These are phyloP conservation scores for Hymenoscyphus fraxineus DNA, from an alignment of 2,329 filamentous ascomycete species.

Conservation along the genomic window DNA sequence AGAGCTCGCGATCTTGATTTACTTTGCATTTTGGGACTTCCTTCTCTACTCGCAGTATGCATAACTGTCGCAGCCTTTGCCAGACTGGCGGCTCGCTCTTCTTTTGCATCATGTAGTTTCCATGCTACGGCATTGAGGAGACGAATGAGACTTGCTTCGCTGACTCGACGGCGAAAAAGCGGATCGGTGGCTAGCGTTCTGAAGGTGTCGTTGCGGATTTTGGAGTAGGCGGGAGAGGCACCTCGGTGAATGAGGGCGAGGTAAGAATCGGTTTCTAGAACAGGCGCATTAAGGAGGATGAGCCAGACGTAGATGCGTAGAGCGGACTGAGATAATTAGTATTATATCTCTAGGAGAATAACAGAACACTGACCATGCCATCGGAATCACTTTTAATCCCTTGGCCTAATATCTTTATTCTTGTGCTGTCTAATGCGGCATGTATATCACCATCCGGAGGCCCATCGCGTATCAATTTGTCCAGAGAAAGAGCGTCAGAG, in stretches of 20 bases:
- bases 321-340: constrained; percentile 61
- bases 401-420: constrained; percentile 70
- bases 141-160: constrained; percentile 90
- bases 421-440: constrained; percentile 64
- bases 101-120: constrained; percentile 78
- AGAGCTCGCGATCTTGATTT: constrained; percentile 50
- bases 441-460: constrained; percentile 67
- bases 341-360: constrained; percentile 10
- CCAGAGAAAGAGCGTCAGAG: constrained; percentile 60
- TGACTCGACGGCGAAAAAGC: constrained; percentile 92
- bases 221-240: constrained; percentile 89
- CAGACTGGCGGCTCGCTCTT: constrained; percentile 32
- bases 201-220: constrained; percentile 98
- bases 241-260: constrained; percentile 87
- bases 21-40: constrained; percentile 33
- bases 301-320: constrained; percentile 95
- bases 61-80: constrained; percentile 20
- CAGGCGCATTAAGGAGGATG: constrained; percentile 81
- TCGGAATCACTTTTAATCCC: constrained; percentile 74
- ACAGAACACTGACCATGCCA: constrained; percentile 62
- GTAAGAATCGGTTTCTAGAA: constrained; percentile 83
- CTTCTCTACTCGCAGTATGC: constrained; percentile 27
- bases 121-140: constrained; percentile 93
- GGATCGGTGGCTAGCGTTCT: constrained; percentile 94
- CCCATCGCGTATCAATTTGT: constrained; percentile 75